A percentile compares a stretch with the other conserved stretches of the same genome.
Conservation (phyloP, 2,329 filamentous ascomycete genomes). For the Pseudocercospora ulei region DNA sequence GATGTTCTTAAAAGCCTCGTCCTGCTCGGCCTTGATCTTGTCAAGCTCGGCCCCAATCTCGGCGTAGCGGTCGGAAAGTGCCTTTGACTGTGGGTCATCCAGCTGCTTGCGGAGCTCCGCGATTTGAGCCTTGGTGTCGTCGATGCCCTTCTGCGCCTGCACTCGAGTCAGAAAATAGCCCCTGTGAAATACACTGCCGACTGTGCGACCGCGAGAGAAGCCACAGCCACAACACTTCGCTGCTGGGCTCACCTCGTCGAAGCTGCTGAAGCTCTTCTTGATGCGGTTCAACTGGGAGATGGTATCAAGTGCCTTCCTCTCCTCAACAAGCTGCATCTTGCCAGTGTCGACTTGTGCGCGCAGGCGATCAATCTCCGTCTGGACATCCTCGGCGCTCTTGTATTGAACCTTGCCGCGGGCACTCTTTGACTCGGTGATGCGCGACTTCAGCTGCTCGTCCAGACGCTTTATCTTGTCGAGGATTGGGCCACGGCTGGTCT, state of each 20-base stretch:
- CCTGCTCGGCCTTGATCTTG: conserved; percentile 80
- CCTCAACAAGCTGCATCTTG: conserved; percentile 89
- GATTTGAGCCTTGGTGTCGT: conserved; percentile 76
- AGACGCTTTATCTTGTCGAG: conserved; percentile 87
- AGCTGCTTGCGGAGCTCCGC: conserved; percentile 78
- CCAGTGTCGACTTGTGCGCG: conserved; percentile 81
- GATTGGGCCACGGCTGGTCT: conserved; percentile 66
- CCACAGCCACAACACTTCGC: too few species aligned
- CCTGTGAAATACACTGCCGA: too few species aligned
- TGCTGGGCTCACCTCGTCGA: conserved; percentile 54
- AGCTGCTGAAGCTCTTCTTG: conserved; percentile 79
- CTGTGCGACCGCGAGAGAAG: too few species aligned
- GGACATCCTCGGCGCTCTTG: conserved; percentile 81
- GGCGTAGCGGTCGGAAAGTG: conserved; percentile 75
- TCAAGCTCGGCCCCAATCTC: conserved; percentile 82
- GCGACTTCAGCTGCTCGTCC: conserved; percentile 77
- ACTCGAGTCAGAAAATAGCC: neutral
- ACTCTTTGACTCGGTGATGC: conserved; percentile 76
- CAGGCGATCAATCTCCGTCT: conserved; percentile 67
- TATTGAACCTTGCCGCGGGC: conserved; percentile 70
- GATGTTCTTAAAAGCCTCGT: conserved; percentile 79
- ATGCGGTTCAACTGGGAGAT: conserved; percentile 75
- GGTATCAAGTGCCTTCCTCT: conserved; percentile 84
- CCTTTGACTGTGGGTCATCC: conserved; percentile 84
- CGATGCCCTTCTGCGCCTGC: conserved; percentile 66